Base-by-base conservation (phyloP, 2,329 filamentous ascomycete genomes). In the Trichoderma koningii region DNA sequence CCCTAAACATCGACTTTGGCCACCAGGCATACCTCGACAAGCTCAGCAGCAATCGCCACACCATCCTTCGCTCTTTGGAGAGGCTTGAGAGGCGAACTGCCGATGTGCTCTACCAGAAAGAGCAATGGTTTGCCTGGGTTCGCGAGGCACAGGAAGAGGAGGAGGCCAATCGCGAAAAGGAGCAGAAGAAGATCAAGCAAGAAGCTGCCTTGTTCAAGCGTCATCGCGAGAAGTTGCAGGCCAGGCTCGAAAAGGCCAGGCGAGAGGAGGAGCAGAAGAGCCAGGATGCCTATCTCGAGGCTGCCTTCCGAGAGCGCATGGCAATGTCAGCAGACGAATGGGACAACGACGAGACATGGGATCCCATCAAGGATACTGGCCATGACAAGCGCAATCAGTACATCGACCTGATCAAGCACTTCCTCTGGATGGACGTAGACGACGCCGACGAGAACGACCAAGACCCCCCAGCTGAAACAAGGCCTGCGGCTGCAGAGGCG, bases 361-460 rank as follows among this genome's bases (percentile, higher is more conserved):
- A 74, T 57, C 72, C 71, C 3, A 73, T 74, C 6, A 66, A 73
- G 47, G 71, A 73, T 15, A 51, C 71, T 53, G 68, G 69, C 1
- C 23, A 69, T 19, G 66, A 71, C 21, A 70, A 69, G 41, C 68
- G 72, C 17, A 30, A 71, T 21, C 68, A 67, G 4, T 74, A 71
- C 51, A 69, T 74, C 30, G 71, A 73, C 12, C 53, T 74, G 66
- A 73, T 74, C 44, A 72, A 69, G 53, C 69, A 74, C 30, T 74
- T 73, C 17, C 69, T 74, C 7, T 74, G 71, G 72, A 67, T 74
- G 65, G 65, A 72, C 1, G 30, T 45, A 1, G 23, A 42, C n/a
- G 45, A 62, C 2, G 19, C 21, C 5, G 61, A 63, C 10, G 26
- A n/a, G n/a, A n/a, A 7, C 5, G 10, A 6, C 3, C 48, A 57